Evolutionary conservation across 176 grass and related monocot species (phyloP), one percentile per base, ranked within the genome.

Genomic region (Calamus simplicifolius): DNA sequence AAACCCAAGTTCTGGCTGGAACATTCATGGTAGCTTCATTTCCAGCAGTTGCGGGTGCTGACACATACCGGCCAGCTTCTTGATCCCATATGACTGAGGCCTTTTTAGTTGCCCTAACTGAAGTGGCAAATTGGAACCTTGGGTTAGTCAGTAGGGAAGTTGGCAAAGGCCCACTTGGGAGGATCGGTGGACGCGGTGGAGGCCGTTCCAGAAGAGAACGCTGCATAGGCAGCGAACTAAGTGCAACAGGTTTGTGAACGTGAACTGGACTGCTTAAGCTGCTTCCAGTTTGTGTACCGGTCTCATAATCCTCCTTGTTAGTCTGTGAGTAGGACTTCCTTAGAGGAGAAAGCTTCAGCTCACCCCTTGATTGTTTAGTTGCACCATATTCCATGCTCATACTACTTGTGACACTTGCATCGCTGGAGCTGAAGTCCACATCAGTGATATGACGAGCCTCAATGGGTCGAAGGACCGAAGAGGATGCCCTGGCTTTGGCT

Each of bases 21-120:
- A 70, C 29, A 16, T 71, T 78, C 0, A 62, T 25, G n/a, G 75
- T 66, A 27, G 73, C 19, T 52, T 71, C 83, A 19, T 53, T 63
- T 76, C 81, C 83, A 73, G 69, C 62, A 48, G 89, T 72, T 2
- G 66, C 56, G 0, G 70, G 58, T 19, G 89, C 81, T 0, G 93
- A 98, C 16, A 98, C 84, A 0, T 98, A 98, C 61, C 94, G 87
- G 27, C 94, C 94, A 55, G 85, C 94, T 69, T 93, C 94, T 80
- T 88, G 94, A 70, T 98, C 94, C 94, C 94, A 98, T 67, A 93
- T 73, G 27, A 93, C 94, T 2, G 94, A 98, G 14, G 81, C 63
- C 28, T 67, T 92, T 25, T 85, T 76, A 65, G 79, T 78, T 27
- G 92, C 94, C 69, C 88, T 70, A 56, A 75, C 83, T 5, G 84